These are phyloP conservation scores for Venturiaceae sp. DNA, from an alignment of 2,329 filamentous ascomycete genomes.

Conservation along the genomic window DNA sequence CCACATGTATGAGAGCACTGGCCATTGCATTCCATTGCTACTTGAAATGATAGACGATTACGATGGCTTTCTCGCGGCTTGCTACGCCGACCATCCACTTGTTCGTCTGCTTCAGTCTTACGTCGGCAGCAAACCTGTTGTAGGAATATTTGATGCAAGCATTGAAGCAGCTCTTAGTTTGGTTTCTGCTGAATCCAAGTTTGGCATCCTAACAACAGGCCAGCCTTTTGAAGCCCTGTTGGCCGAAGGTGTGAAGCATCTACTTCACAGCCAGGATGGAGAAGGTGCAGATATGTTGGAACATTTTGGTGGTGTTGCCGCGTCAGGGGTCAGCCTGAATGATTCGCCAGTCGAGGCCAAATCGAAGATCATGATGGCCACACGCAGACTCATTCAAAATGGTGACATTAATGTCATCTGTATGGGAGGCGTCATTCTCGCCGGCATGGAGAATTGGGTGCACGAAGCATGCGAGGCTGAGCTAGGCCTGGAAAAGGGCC, in stretches of 20 bases:
- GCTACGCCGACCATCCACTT: conserved; percentile 77
- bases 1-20: conserved; percentile 55
- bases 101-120: conserved; percentile 50
- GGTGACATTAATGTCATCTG: not conserved
- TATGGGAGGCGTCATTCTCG: not conserved
- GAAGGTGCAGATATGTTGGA: not conserved
- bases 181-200: not conserved
- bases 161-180: conserved; percentile 48
- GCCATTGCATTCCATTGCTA: conserved; percentile 50
- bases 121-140: conserved; percentile 45
- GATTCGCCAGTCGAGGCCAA: not conserved
- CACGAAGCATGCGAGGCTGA: conserved; percentile 2
- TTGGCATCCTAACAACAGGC: conserved; percentile 3
- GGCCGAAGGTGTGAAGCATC: not conserved
- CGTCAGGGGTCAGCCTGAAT: not conserved
- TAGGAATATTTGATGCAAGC: conserved; percentile 83
- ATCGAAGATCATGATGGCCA: not conserved
- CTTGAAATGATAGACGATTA: conserved; percentile 36
- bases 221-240: not conserved
- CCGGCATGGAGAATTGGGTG: conserved; percentile 1
- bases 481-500: not conserved
- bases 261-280: not conserved
- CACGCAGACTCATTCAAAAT: not conserved
- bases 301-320: conserved; percentile 1
- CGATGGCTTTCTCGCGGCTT: conserved; percentile 74